Conservation (phyloP, 495 filamentous ascomycete genomes). For the Xylaria curta region DNA sequence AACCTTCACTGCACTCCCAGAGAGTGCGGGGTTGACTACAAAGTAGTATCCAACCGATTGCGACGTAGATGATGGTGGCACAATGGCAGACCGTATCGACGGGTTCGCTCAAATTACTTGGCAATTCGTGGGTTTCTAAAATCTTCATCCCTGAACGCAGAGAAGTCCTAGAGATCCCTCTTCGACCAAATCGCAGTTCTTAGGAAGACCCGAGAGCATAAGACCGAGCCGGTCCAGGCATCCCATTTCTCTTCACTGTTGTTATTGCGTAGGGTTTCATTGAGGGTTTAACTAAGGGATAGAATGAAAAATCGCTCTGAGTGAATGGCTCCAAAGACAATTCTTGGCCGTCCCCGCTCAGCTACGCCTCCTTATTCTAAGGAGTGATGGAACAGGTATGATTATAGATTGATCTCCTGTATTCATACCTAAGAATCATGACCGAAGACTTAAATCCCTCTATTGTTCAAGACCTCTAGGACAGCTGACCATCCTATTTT, state of each 20-base stretch:
- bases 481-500: constrained; percentile 30
- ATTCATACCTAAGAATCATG: constrained; percentile 59
- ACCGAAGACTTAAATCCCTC: constrained; percentile 57
- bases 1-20: constrained; percentile 39
- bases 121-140: constrained; percentile 20
- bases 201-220: too few species aligned
- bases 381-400: constrained; percentile 25
- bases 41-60: constrained; percentile 45
- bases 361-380: neutral
- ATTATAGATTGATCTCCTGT: constrained; percentile 44
- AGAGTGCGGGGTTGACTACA: constrained; percentile 42
- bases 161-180: constrained; percentile 4
- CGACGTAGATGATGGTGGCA: constrained; percentile 37
- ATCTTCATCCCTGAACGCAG: neutral
- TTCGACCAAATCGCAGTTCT: constrained; percentile 56
- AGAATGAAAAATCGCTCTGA: neutral
- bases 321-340: neutral
- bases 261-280: neutral
- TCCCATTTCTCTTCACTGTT: constrained; percentile 50
- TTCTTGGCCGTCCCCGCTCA: neutral
- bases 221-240: constrained; percentile 56
- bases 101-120: constrained; percentile 46
- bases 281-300: neutral
- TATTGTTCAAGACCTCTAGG: constrained; percentile 53
- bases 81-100: constrained; percentile 49